Evolutionary conservation across 306 rosid genomes (phyloP), one percentile per base, ranked within the genome.

Genomic region (Vachellia collinsii): DNA sequence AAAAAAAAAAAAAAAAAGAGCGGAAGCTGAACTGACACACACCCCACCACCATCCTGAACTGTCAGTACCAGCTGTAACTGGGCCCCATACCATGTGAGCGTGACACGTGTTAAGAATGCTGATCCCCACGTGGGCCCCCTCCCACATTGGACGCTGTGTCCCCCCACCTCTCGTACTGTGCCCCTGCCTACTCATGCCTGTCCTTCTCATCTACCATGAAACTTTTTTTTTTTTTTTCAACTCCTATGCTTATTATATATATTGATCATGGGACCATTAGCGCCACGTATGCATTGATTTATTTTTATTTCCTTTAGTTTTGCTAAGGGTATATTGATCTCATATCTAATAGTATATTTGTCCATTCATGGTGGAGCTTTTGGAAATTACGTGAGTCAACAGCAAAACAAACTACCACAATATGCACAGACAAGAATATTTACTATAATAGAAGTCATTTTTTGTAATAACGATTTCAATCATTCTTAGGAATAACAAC

Each of bases 31-130:
- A 69, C 76, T 9, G 68, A 41, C 48, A 20, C 58, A 20, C 43
- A 37, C 67, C 58, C 58, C 25, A 41, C 50, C 51, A 68, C 19
- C 67, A 70, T 54, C 76, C 58, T 58, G 72, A 43, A 76, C 70
- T 71, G 66, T 41, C 54, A 78, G 78, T 61, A 59, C 75, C 50
- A 69, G 72, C 83, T 81, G 83, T 78, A 19, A 62, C 12, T 46
- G 34, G 82, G 74, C 25, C 72, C 88, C 79, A 68, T 19, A n/a
- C 17, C 78, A 7, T 78, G 29, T 34, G 80, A 67, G 23, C 6
- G 9, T 11, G 56, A 61, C 83, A 78, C 83, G 88, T 68, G 73
- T 19, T 16, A 34, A 51, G 39, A 41, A 3, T 11, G 0, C 4
- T 0, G 7, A 9, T 7, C 19, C 23, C 14, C 12, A 59, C 19